Conservation (phyloP, 768 basidiomycete species). For the Boletus reticuloceps region DNA sequence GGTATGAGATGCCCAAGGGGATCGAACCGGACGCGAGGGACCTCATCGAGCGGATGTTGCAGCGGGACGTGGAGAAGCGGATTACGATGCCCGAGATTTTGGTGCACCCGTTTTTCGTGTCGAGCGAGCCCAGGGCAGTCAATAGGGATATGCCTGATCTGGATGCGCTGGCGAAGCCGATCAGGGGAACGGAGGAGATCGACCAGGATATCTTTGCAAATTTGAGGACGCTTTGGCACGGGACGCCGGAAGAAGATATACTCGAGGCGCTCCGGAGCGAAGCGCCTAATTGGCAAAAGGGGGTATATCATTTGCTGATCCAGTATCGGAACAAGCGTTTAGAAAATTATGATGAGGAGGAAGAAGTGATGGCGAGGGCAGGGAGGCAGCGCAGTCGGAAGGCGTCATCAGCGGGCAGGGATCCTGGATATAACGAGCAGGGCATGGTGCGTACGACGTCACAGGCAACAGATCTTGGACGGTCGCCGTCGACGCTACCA, state of each 20-base stretch:
- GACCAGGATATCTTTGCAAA: conserved; percentile 91
- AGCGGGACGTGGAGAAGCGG: conserved; percentile 66
- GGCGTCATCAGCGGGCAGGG: conserved; percentile 27
- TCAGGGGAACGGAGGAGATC: conserved; percentile 61
- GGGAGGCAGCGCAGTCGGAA: conserved; percentile 35
- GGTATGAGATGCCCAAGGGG: conserved; percentile 69
- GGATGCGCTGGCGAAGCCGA: conserved; percentile 65
- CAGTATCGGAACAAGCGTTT: conserved; percentile 76
- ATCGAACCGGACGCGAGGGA: conserved; percentile 72
- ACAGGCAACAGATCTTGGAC: conserved; percentile 23
- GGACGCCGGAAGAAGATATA: conserved; percentile 70
- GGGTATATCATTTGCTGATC: conserved; percentile 87
- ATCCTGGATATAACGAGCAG: conserved; percentile 18
- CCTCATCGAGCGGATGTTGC: conserved; percentile 78
- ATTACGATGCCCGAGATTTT: conserved; percentile 84
- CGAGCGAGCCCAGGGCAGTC: conserved; percentile 46
- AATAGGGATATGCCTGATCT: conserved; percentile 53
- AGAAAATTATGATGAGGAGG: conserved; percentile 73
- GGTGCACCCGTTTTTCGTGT: conserved; percentile 73
- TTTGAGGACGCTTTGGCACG: conserved; percentile 89
- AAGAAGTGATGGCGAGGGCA: conserved; percentile 40
- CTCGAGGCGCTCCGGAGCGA: conserved; percentile 60
- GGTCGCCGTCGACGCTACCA: conserved; percentile 42
- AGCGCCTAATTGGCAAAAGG: conserved; percentile 91
- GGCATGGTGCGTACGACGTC: conserved; percentile 23